Base-by-base conservation (phyloP, 2,329 filamentous ascomycete genomes). In the Aureobasidium namibiae region DNA sequence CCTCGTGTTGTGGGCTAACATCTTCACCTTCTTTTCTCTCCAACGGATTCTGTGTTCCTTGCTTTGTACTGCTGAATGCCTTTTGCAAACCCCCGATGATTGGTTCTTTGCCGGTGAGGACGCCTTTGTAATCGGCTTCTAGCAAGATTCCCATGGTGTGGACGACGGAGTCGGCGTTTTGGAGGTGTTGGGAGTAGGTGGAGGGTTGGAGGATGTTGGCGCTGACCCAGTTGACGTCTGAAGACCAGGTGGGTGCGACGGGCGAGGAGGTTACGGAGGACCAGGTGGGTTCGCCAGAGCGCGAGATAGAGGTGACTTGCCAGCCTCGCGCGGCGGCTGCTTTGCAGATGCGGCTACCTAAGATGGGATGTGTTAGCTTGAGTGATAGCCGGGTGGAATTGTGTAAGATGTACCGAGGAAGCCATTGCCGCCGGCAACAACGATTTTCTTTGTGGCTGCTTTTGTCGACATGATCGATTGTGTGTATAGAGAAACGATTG, bases 111-210 rank as follows among this genome's bases (percentile, higher is more conserved):
- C 94, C 94, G 21, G 85, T 87, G 26, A 99, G 72, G 16, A 96
- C 87, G 65, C 88, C 89, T 75, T 99, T 99, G 83, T 99, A 99
- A 78, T 99, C 94, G 52, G 92, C 91, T 77, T 99, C 94, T 10
- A 99, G 83, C 18, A 99, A 81, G 67, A 99, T 96, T 10, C 94
- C 94, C 87, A 97, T 92, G 68, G 82, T 90, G 79, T 99, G 94
- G 48, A 99, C 87, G 26, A 97, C 92, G 60, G 86, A 92, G 71
- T 90, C 84, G 62, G 91, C 89, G 60, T 82, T 84, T 65, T 84
- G 82, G 62, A 99, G 83, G 49, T 92, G 82, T 0, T 86, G 77
- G 9, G 82, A 83, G 76, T 96, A 99, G 18, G 88, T 88, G 0
- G 82, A 77, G 0, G 94, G 92, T 61, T 87, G 83, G 62, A 99